Evolutionary conservation across 352 stramenopile species (phyloP), one percentile per base, ranked within the genome.

Genomic region (Elongisporangium prolatum): DNA sequence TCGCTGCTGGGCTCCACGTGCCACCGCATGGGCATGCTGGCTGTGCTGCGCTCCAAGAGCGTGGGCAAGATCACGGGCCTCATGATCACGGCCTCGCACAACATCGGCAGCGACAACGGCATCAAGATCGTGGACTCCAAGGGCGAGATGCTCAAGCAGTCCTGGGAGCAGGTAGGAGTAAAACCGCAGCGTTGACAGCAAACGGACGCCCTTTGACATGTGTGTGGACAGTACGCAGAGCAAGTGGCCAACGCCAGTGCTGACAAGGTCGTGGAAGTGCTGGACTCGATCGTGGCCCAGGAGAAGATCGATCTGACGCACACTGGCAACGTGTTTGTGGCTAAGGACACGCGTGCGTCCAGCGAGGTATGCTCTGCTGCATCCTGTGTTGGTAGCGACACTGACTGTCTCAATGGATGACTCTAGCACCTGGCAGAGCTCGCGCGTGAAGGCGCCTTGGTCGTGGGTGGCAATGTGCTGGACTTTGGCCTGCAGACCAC

Each of bases 401-500:
- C n/a, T n/a, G n/a, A n/a, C n/a, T n/a, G n/a, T n/a, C n/a, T n/a
- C n/a, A n/a, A n/a, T n/a, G n/a, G n/a, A n/a, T n/a, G n/a, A n/a
- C 37, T 8, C 6, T 55, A 79, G 38, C 73, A 83, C 51, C 78
- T 99, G 51, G 75, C 86, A 3, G 76, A 95, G 54, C 79, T 98
- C 13, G 90, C 85, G 11, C 86, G 91, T 11, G 80, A 93, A 60
- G 93, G 93, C 44, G 83, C 96, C 59, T 79, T 95, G 24, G 87
- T 91, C 13, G 84, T 97, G 11, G 86, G 88, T 34, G 91, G 88
- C 57, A 89, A 91, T 34, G 91, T 98, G 40, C 72, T 97, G 44
- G 88, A 99, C 83, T 95, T 98, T 75, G 97, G 96, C 4, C 72
- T 98, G 48, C 89, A 99, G 51, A 98, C 96, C 22, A 99, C 97